A percentile compares a stretch with the other conserved stretches of the same genome.
phyloP scores from a whole-genome alignment of 768 basidiomycete genomes.

The Boletus edulis region DNA sequence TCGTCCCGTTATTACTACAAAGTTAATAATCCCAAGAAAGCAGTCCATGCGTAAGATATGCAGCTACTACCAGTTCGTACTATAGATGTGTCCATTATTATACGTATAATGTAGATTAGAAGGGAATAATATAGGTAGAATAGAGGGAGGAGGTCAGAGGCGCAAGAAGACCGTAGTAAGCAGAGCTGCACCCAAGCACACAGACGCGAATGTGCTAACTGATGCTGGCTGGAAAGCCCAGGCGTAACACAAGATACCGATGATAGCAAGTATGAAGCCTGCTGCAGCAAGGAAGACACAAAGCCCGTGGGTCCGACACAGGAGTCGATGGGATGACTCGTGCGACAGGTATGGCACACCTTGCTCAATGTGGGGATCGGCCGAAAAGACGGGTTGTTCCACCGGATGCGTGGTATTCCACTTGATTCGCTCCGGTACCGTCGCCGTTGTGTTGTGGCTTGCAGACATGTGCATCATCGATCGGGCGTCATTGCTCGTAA shows the following conservation, averaged over 20 bases:
- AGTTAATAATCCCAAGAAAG: too few relatives aligned
- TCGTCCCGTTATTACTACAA: too few relatives aligned
- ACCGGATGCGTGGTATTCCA: background rate
- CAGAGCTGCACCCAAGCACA: conserved; percentile 37
- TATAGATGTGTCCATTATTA: too few relatives aligned
- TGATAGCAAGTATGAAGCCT: conserved; percentile 50
- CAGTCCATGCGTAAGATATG: too few relatives aligned
- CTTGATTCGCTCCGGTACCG: background rate
- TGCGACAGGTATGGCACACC: conserved; percentile 42
- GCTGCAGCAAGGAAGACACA: conserved; percentile 44
- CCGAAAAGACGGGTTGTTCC: conserved; percentile 35
- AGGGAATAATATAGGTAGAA: background rate
- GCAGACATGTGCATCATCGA: background rate
- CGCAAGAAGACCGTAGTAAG: conserved; percentile 15
- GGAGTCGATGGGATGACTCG: conserved; percentile 38
- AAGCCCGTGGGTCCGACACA: conserved; percentile 48
- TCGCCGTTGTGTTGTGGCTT: too few relatives aligned
- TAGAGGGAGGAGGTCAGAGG: background rate
- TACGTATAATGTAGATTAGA: too few relatives aligned
- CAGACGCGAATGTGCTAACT: conserved; percentile 43
- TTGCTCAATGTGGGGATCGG: conserved; percentile 50
- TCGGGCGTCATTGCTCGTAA: background rate
- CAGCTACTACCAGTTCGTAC: too few relatives aligned
- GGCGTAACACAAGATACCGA: conserved; percentile 48
- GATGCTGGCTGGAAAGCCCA: conserved; percentile 47